Conservation (phyloP, 108 stramenopile species). For the Chaetoceros muelleri region DNA sequence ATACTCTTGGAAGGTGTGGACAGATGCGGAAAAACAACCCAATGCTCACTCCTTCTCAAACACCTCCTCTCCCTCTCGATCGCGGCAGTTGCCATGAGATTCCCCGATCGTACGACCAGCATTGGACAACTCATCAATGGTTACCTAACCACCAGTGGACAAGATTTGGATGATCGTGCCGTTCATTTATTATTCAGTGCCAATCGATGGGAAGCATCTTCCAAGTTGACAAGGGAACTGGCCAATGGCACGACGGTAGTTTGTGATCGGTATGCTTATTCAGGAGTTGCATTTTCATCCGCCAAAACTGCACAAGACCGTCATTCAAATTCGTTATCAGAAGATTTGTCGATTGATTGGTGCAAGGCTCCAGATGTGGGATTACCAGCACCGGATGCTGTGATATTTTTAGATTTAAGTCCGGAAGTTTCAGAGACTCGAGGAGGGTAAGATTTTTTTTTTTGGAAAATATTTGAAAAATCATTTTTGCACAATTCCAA, state of each 20-base stretch:
- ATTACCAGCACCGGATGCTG: constrained; percentile 93
- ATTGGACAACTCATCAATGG: constrained; percentile 89
- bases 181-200: constrained; percentile 97
- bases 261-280: constrained; percentile 96
- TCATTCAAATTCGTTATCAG: constrained; percentile 34
- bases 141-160: constrained; percentile 63
- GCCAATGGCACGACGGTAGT: constrained; percentile 63
- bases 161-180: constrained; percentile 87
- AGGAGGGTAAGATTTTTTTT: constrained; percentile 73
- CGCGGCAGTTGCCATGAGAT: constrained; percentile 57
- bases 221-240: constrained; percentile 36
- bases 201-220: constrained; percentile 97
- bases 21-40: constrained; percentile 98
- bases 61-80: constrained; percentile 48
- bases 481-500: constrained; percentile 6
- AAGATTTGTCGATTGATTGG: constrained; percentile 71
- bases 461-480: not conserved
- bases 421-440: constrained; percentile 82
- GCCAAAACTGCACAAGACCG: constrained; percentile 61
- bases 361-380: constrained; percentile 89
- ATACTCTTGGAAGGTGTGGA: constrained; percentile 98
- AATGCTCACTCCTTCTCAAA: constrained; percentile 50
- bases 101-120: constrained; percentile 74
- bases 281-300: constrained; percentile 95
- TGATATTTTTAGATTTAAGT: constrained; percentile 90